Conservation (phyloP, 306 rosid genomes). For the Sesbania bispinosa region DNA sequence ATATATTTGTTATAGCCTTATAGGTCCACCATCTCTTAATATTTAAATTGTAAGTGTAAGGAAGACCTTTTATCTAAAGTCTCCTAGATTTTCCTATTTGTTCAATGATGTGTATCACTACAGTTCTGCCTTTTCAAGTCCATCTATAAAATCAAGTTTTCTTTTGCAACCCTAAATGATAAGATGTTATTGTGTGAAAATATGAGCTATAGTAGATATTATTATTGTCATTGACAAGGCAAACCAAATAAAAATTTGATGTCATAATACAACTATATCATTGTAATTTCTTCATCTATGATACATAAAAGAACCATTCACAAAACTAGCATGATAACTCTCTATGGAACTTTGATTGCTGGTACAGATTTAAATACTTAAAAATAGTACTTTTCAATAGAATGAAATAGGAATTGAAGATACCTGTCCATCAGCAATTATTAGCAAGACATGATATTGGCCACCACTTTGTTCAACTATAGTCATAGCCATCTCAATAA, state of each 20-base stretch:
- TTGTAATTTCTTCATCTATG: not conserved
- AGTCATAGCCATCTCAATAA: slow-evolving; percentile 86
- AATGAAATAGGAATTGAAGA: not conserved
- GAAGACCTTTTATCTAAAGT: too few relatives aligned
- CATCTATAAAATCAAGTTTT: not conserved
- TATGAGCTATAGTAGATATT: not conserved
- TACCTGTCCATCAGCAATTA: slow-evolving; percentile 98
- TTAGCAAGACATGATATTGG: slow-evolving; percentile 86
- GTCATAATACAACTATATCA: not conserved
- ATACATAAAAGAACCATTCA: not conserved
- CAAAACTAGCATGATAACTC: not conserved
- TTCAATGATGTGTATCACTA: not conserved
- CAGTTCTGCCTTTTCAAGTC: not conserved
- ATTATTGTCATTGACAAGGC: not conserved
- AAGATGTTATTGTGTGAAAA: not conserved
- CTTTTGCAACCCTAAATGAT: not conserved
- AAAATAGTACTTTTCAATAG: not conserved
- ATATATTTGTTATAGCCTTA: too few relatives aligned
- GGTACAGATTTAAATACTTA: not conserved
- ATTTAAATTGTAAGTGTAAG: too few relatives aligned
- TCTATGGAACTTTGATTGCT: not conserved
- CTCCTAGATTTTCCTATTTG: too few relatives aligned
- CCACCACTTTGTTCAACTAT: slow-evolving; percentile 88
- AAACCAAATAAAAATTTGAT: not conserved
- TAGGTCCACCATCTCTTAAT: too few relatives aligned